A percentile compares a stretch with the other conserved stretches of the same genome.
phyloP scores from a whole-genome alignment of 208 protist genomes.

The Trypanosoma mega region DNA sequence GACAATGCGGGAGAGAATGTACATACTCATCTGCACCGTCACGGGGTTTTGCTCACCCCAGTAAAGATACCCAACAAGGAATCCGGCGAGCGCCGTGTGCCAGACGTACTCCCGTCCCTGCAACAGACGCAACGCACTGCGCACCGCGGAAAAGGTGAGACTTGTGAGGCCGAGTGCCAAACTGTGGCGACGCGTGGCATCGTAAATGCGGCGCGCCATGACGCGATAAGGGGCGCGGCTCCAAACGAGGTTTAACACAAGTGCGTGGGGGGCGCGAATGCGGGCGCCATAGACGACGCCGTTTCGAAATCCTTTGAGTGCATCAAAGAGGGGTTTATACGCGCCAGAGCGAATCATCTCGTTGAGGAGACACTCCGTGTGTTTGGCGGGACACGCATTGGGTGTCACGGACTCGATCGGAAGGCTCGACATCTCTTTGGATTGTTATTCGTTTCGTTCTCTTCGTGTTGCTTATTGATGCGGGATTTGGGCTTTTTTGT shows the following conservation, averaged over 20 bases:
- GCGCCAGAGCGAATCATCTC: constrained; percentile 62
- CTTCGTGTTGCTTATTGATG: too few relatives aligned
- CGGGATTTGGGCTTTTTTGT: too few relatives aligned
- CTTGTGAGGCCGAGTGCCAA: constrained; percentile 65
- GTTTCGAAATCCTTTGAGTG: constrained; percentile 84
- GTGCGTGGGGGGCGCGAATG: constrained; percentile 83
- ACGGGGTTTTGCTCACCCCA: constrained; percentile 78
- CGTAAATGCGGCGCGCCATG: constrained; percentile 57
- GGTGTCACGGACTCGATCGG: too few relatives aligned
- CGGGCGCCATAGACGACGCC: constrained; percentile 84
- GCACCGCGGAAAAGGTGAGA: constrained; percentile 57
- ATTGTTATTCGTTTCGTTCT: too few relatives aligned
- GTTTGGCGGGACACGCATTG: not conserved
- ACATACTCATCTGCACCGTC: constrained; percentile 91
- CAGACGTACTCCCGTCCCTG: constrained; percentile 41
- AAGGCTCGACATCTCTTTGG: too few relatives aligned
- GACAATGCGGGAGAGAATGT: constrained; percentile 78
- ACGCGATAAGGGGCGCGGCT: constrained; percentile 57
- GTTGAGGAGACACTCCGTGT: constrained; percentile 33
- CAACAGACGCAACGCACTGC: constrained; percentile 34
- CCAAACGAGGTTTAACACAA: constrained; percentile 89
- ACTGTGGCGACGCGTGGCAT: constrained; percentile 70
- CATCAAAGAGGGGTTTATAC: constrained; percentile 59
- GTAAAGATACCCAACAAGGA: constrained; percentile 61
- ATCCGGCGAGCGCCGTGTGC: constrained; percentile 81